These are phyloP conservation scores for Coffea humblotiana DNA, from an alignment of 305 asterid species.

Conservation along the genomic window DNA sequence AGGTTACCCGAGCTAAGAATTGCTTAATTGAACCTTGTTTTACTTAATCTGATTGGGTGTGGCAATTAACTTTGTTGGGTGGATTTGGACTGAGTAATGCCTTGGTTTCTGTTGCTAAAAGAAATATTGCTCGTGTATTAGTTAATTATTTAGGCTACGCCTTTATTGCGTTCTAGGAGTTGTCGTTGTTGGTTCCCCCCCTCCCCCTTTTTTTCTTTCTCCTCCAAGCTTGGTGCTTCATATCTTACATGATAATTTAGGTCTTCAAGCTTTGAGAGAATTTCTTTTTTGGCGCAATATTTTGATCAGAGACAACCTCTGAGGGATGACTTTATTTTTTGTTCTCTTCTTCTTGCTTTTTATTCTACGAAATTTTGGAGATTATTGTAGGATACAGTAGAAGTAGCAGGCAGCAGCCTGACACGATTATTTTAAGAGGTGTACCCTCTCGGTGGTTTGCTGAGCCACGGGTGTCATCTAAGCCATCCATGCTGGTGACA, in stretches of 20 bases:
- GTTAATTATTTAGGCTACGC: no score
- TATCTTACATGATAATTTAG: not conserved
- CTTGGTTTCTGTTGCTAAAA: not conserved
- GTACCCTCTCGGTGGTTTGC: constrained; percentile 98
- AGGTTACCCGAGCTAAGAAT: not conserved
- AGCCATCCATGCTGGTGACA: constrained; percentile 94
- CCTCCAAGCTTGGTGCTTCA: not conserved
- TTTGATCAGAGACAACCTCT: not conserved
- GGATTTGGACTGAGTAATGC: not conserved
- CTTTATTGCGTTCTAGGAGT: no score
- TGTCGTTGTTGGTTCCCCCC: no score
- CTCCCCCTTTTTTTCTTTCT: not conserved
- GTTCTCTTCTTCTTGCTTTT: not conserved
- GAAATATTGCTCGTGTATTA: not conserved
- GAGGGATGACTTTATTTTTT: not conserved
- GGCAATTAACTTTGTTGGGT: not conserved
- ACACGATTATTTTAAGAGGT: constrained; percentile 78
- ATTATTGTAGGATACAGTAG: constrained; percentile 54
- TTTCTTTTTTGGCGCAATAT: not conserved
- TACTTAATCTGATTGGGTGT: not conserved
- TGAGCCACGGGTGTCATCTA: constrained; percentile 91
- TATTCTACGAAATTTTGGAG: not conserved
- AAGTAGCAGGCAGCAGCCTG: constrained; percentile 66
- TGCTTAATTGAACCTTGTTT: not conserved
- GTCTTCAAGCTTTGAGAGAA: not conserved